Percentiles rank a stretch among this genome's conserved stretches.
These are phyloP conservation scores for Fomitiporia mediterranea DNA, from an alignment of 1,284 basidiomycete genomes.

Conservation along the genomic window DNA sequence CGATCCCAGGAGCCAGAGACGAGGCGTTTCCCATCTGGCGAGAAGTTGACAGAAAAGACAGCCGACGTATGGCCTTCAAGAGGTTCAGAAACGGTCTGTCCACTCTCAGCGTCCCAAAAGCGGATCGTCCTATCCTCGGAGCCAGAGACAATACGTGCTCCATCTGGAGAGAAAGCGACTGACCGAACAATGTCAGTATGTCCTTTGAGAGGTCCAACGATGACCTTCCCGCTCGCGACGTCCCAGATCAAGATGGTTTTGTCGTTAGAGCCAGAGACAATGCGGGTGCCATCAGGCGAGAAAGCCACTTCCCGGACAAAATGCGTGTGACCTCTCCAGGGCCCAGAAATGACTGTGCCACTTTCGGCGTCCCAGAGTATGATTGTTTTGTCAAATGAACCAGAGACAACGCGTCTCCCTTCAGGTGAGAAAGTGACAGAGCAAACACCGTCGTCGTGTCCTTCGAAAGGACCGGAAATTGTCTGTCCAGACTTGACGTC, in stretches of 20 bases:
- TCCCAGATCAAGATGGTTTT: conserved; percentile 77
- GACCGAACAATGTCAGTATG: conserved; percentile 46
- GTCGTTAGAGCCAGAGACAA: conserved; percentile 84
- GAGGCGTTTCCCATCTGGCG: not conserved
- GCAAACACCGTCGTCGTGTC: not conserved
- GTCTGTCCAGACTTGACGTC: not conserved
- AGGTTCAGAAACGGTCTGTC: not conserved
- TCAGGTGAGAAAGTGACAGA: not conserved
- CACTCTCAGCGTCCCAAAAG: not conserved
- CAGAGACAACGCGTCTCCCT: conserved; percentile 62
- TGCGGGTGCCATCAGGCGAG: conserved; percentile 25
- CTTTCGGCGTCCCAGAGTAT: conserved; percentile 59
- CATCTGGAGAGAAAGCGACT: conserved; percentile 1
- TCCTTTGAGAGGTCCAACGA: conserved; percentile 53
- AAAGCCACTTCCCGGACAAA: not conserved
- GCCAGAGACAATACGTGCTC: not conserved
- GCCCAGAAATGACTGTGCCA: not conserved
- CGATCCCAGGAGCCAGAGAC: not conserved
- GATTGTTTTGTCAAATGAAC: conserved; percentile 76
- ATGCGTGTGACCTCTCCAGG: not conserved
- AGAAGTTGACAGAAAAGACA: not conserved
- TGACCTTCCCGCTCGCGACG: conserved; percentile 52
- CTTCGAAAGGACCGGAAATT: not conserved
- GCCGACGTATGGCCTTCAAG: no score
- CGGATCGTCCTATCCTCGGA: not conserved